Evolutionary conservation across 352 stramenopile genomes (phyloP), one percentile per base, ranked within the genome.

Genomic region (Globisporangium canariense): DNA sequence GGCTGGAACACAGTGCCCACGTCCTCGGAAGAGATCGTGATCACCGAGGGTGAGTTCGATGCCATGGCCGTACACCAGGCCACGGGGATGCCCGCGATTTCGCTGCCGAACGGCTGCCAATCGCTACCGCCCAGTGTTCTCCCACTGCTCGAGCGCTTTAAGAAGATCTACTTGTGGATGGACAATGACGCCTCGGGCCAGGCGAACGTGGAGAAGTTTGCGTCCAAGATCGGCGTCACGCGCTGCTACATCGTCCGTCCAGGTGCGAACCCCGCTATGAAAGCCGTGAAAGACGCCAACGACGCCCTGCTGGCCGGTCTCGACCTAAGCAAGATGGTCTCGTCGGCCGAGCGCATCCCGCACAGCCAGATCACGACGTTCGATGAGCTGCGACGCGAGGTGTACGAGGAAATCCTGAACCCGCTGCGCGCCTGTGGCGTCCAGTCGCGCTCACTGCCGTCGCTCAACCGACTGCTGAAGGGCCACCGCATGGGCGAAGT

Each of bases 91-190:
- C 79, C 93, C 10, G 89, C 91, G 7, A 84, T 98, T 22, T 98
- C 93, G n/a, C 79, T 99, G 8, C 97, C 98, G 0, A 99, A 99
- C 76, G 98, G 98, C 46, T 98, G 92, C 67, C 87, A 97, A 51
- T 98, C 91, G 36, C 82, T 99, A 20, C 97, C 97, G 4, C 82
- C 93, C 7, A 96, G 96, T 49, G 79, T 99, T 14, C 69, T 99
- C 32, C 95, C 96, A 25, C 73, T 99, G 66, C 79, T 99, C 22
- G 96, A 99, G 77, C 81, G 86, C 5, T 99, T 99, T 71, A 89
- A 97, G 64, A 96, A 90, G 43, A 97, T 99, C 46, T 98, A 98
- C 76, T 72, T 99, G 25, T 99, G 97, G 97, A 98, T 99, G 93
- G 98, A 99, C 78, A 97, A 98, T 63, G 98, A 99, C 74, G 79